phyloP scores from a whole-genome alignment of 306 rosid genomes.

The Prunus mume region DNA sequence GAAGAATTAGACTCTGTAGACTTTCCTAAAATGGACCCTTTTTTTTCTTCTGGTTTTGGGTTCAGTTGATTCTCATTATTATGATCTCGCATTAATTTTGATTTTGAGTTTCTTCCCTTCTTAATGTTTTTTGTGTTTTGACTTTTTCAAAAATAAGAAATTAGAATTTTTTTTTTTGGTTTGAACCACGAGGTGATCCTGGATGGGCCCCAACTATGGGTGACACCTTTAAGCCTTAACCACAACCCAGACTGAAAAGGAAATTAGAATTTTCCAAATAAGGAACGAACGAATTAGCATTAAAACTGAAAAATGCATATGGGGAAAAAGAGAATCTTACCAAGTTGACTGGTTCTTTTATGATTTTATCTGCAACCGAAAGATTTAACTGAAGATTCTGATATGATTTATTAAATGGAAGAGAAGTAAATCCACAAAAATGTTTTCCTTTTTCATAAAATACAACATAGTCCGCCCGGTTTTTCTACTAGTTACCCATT shows the following conservation, averaged over 20 bases:
- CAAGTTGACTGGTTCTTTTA: neutral
- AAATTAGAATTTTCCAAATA: neutral
- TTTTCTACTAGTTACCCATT: too few species aligned
- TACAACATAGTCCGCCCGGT: too few species aligned
- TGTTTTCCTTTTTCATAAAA: too few species aligned
- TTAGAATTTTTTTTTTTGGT: too few species aligned
- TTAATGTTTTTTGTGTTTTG: slow-evolving; percentile 1
- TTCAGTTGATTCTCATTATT: neutral
- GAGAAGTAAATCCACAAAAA: too few species aligned
- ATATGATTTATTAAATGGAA: neutral
- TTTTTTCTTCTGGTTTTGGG: neutral
- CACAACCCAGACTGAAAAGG: too few species aligned
- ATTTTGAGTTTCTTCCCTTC: neutral
- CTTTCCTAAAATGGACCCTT: slow-evolving; percentile 17
- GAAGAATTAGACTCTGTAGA: slow-evolving; percentile 1
- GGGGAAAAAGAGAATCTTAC: neutral
- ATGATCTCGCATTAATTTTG: neutral
- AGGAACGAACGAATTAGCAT: neutral
- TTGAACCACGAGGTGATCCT: too few species aligned
- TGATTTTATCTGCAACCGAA: slow-evolving; percentile 5
- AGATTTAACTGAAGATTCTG: neutral
- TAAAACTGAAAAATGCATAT: neutral
- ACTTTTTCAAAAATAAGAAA: neutral
- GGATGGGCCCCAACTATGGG: too few species aligned
- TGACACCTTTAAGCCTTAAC: too few species aligned